Conservation (phyloP, 768 basidiomycete genomes). For the Chalciporus chontae region DNA sequence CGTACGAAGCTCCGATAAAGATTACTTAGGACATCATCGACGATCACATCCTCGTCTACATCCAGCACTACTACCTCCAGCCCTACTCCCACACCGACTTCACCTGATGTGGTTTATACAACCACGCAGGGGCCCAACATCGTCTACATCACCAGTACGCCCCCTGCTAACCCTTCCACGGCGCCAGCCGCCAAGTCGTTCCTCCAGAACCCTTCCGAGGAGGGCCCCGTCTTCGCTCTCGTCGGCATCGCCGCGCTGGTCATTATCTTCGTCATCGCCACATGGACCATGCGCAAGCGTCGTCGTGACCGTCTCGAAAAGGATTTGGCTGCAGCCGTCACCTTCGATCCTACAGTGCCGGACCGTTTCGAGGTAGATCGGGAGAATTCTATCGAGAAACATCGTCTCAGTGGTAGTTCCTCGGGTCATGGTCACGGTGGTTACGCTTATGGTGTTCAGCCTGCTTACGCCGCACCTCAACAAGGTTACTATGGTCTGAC, state of each 20-base stretch:
- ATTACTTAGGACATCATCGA: conserved; percentile 9
- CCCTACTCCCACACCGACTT: conserved; percentile 9
- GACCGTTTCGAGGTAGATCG: conserved; percentile 26
- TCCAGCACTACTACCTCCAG: conserved; percentile 12
- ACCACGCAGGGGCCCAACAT: conserved; percentile 24
- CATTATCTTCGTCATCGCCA: conserved; percentile 41
- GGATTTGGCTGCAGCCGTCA: conserved; percentile 42
- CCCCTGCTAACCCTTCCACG: conserved; percentile 25
- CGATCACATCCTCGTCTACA: neutral
- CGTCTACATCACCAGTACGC: conserved; percentile 31
- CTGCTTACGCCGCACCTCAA: conserved; percentile 16
- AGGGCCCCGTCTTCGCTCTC: conserved; percentile 53
- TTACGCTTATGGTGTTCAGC: conserved; percentile 16
- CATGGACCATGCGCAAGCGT: conserved; percentile 48
- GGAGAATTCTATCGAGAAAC: conserved; percentile 18
- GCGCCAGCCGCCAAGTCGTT: conserved; percentile 38
- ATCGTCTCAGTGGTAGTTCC: conserved; percentile 21
- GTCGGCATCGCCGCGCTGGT: conserved; percentile 47
- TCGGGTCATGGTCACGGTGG: conserved; percentile 22
- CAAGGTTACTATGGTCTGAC: conserved; percentile 19
- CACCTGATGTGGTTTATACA: conserved; percentile 16
- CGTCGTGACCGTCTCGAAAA: conserved; percentile 37
- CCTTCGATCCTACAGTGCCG: conserved; percentile 44
- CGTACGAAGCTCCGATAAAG: neutral
- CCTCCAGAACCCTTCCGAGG: conserved; percentile 62